These are phyloP conservation scores for Fusarium anthophilum DNA, from an alignment of 2,329 filamentous ascomycete genomes.

Conservation along the genomic window DNA sequence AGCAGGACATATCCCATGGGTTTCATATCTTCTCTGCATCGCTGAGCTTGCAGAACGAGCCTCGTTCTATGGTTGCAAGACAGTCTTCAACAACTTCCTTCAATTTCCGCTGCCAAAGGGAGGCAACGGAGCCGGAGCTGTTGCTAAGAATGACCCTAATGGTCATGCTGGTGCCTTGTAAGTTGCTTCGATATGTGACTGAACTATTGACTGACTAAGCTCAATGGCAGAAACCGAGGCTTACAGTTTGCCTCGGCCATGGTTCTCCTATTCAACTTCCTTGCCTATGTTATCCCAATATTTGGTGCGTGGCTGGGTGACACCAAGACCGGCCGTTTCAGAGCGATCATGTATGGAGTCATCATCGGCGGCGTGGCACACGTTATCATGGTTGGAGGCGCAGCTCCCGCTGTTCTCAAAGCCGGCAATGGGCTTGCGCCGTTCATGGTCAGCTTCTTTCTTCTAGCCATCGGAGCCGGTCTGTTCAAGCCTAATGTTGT, in stretches of 20 bases:
- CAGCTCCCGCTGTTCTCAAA: constrained; percentile 55
- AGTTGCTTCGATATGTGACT: neutral
- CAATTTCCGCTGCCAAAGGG: constrained; percentile 59
- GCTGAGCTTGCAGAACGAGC: constrained; percentile 70
- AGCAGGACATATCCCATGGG: constrained; percentile 59
- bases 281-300: neutral
- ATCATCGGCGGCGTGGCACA: constrained; percentile 73
- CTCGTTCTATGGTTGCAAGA: constrained; percentile 67
- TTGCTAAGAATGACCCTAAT: neutral
- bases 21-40: constrained; percentile 66
- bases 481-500: constrained; percentile 63
- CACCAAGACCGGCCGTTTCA: neutral
- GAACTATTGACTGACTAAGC: neutral
- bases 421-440: constrained; percentile 60
- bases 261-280: neutral
- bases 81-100: constrained; percentile 67
- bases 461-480: neutral
- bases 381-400: constrained; percentile 72
- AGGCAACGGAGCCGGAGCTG: neutral
- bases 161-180: neutral
- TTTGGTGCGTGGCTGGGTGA: neutral
- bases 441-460: constrained; percentile 68
- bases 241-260: neutral
- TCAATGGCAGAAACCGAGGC: neutral
- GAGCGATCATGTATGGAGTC: constrained; percentile 66